Evolutionary conservation across 768 basidiomycete species (phyloP).

Genomic region (Terana coerulea): DNA sequence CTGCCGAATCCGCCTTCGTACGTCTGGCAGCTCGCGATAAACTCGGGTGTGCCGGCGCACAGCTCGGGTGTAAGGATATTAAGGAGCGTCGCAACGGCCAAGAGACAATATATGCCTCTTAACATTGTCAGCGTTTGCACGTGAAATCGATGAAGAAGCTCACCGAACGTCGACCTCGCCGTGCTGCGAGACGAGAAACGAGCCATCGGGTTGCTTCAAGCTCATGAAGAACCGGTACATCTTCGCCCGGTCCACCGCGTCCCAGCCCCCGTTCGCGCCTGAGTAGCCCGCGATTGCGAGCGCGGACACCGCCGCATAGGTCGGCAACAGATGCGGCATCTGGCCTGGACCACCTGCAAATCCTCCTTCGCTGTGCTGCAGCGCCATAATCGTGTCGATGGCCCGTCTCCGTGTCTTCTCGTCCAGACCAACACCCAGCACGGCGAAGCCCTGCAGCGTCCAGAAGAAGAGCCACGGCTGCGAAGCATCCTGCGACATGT

Average conservation of each 20-base stretch:
- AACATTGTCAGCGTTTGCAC: background rate
- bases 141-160: background rate
- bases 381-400: conserved; percentile 74
- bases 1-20: conserved; percentile 89
- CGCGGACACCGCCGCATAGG: conserved; percentile 83
- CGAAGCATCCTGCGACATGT: conserved; percentile 85
- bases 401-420: conserved; percentile 71
- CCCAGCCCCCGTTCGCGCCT: conserved; percentile 78
- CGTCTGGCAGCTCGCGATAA: conserved; percentile 89
- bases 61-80: conserved; percentile 89
- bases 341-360: conserved; percentile 93
- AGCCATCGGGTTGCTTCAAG: conserved; percentile 89
- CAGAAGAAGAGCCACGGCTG: conserved; percentile 96
- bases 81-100: conserved; percentile 78
- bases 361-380: conserved; percentile 85
- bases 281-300: conserved; percentile 79
- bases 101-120: conserved; percentile 93
- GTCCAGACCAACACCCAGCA: conserved; percentile 76
- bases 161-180: conserved; percentile 95
- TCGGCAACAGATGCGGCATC: conserved; percentile 81
- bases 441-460: conserved; percentile 81
- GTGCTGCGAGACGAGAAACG: conserved; percentile 82
- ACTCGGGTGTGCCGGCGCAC: conserved; percentile 66
- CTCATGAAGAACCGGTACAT: conserved; percentile 90
- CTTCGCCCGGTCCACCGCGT: conserved; percentile 79